These are phyloP conservation scores for Fusarium pilosicola DNA, from an alignment of 2,329 filamentous ascomycete species.

Conservation along the genomic window DNA sequence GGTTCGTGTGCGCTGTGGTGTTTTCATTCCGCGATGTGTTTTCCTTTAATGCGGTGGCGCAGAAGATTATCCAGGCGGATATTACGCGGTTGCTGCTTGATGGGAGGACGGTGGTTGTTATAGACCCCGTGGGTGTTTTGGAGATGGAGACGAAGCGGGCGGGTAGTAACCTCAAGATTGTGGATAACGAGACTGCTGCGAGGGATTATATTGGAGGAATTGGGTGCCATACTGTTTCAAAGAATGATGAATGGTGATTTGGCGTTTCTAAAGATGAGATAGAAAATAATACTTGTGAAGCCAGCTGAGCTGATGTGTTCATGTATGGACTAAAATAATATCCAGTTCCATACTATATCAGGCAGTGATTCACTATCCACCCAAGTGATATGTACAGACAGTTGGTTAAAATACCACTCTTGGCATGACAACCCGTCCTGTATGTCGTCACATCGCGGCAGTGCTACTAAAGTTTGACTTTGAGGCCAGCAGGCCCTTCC, in stretches of 20 bases:
- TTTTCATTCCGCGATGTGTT: slow-evolving; percentile 49
- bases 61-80: slow-evolving; percentile 44
- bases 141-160: slow-evolving; percentile 23
- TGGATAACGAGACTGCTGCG: slow-evolving; percentile 43
- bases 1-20: slow-evolving; percentile 45
- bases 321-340: accelerated
- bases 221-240: slow-evolving; percentile 43
- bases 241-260: slow-evolving; percentile 37
- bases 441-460: not conserved
- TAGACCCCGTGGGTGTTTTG: slow-evolving; percentile 45
- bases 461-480: accelerated
- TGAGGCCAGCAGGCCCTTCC: not conserved
- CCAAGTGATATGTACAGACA: accelerated
- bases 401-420: too few species aligned
- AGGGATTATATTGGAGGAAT: slow-evolving; percentile 44
- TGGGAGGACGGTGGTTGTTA: slow-evolving; percentile 43
- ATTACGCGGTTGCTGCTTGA: slow-evolving; percentile 40
- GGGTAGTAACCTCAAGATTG: slow-evolving; percentile 29
- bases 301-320: accelerated
- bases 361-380: not conserved
- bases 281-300: not conserved
- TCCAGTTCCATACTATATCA: accelerated
- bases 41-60: slow-evolving; percentile 46
- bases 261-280: accelerated
- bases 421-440: not conserved